Percentiles rank a stretch among this genome's conserved stretches.
These are phyloP conservation scores for Paradendryphiella salina DNA, from an alignment of 2,329 filamentous ascomycete genomes.

Conservation along the genomic window DNA sequence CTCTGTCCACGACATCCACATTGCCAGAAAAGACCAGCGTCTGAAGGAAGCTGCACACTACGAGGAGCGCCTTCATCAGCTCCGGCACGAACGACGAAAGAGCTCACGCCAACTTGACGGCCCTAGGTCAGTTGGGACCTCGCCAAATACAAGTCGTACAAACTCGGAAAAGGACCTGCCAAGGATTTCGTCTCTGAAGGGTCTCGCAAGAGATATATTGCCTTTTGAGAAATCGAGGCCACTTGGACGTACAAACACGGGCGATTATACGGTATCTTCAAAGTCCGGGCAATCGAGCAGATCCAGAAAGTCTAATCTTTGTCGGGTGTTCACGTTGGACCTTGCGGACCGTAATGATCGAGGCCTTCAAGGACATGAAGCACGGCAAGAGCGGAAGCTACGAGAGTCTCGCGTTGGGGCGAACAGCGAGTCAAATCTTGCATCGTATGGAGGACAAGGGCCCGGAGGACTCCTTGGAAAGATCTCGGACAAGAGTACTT, in stretches of 20 bases:
- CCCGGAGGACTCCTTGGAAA: slow-evolving; percentile 42
- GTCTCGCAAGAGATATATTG: background rate
- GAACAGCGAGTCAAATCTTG: slow-evolving; percentile 38
- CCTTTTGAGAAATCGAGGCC: slow-evolving; percentile 11
- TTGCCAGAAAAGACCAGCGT: slow-evolving; percentile 5
- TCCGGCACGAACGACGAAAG: slow-evolving; percentile 9
- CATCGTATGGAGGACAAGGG: slow-evolving; percentile 43
- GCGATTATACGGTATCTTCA: slow-evolving; percentile 10
- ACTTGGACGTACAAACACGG: slow-evolving; percentile 11
- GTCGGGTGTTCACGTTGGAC: slow-evolving; percentile 14
- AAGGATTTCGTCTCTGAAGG: slow-evolving; percentile 4
- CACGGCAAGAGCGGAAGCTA: slow-evolving; percentile 37
- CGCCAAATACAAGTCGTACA: slow-evolving; percentile 16
- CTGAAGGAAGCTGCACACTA: slow-evolving; percentile 9
- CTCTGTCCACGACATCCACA: slow-evolving; percentile 2
- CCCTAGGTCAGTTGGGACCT: slow-evolving; percentile 21
- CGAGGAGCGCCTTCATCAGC: slow-evolving; percentile 11
- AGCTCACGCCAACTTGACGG: slow-evolving; percentile 27
- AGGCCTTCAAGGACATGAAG: slow-evolving; percentile 42
- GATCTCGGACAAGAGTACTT: slow-evolving; percentile 38
- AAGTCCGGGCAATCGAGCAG: slow-evolving; percentile 8
- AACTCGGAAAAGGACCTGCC: slow-evolving; percentile 15
- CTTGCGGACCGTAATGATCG: slow-evolving; percentile 34
- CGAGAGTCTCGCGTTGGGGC: slow-evolving; percentile 36
- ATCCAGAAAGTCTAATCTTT: slow-evolving; percentile 11